Conservation (phyloP, 371 early-diverging fungal species). For the Actinomortierella ambigua region DNA sequence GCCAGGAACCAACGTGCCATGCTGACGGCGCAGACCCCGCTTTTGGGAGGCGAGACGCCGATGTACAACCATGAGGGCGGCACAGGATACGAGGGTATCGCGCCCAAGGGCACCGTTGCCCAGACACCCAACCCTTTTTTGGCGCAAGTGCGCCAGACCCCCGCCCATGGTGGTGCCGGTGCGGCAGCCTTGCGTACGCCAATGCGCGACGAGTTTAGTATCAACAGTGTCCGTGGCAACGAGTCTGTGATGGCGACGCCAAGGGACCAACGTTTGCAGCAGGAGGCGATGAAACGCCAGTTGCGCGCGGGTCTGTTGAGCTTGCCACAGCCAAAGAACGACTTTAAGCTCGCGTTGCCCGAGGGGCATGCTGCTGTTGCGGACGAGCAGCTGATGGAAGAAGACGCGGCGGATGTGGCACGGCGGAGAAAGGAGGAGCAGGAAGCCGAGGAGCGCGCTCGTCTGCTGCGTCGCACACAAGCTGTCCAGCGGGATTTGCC, state of each 20-base stretch:
- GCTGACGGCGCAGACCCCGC: constrained; percentile 84
- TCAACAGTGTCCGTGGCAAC: constrained; percentile 35
- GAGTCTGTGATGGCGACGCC: constrained; percentile 51
- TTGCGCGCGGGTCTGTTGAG: constrained; percentile 59
- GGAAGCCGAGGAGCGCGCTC: constrained; percentile 56
- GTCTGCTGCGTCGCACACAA: constrained; percentile 66
- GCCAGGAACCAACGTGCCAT: constrained; percentile 85
- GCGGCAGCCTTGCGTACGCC: constrained; percentile 58
- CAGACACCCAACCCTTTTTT: constrained; percentile 91
- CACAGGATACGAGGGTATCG: constrained; percentile 72
- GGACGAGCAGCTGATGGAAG: constrained; percentile 32
- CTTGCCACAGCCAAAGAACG: constrained; percentile 93
- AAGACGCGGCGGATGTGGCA: constrained; percentile 77
- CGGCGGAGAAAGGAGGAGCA: constrained; percentile 54
- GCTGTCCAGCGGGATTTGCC: constrained; percentile 81
- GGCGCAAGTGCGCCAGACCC: constrained; percentile 56
- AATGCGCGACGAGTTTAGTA: constrained; percentile 60
- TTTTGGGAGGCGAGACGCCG: constrained; percentile 80
- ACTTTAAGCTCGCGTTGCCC: constrained; percentile 91
- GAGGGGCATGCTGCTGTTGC: constrained; percentile 61
- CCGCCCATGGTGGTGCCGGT: constrained; percentile 28
- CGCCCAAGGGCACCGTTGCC: constrained; percentile 60
- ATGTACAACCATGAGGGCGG: constrained; percentile 48
- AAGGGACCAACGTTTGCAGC: constrained; percentile 56
- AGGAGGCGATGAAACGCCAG: constrained; percentile 56